Conservation (phyloP, 169 alveolate species). For the Plasmodium billcollinsi region DNA sequence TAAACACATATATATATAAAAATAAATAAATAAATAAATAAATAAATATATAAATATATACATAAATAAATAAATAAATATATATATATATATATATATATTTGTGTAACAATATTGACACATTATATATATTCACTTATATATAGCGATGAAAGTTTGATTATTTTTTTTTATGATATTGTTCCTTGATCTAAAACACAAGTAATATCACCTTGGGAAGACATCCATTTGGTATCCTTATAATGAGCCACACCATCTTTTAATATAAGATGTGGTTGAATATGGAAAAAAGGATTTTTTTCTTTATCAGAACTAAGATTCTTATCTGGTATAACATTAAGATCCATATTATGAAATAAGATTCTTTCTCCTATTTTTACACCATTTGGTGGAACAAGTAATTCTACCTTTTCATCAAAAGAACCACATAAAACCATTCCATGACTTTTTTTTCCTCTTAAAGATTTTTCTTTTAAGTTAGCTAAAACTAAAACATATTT, state of each 20-base stretch:
- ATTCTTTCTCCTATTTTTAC: slow-evolving; percentile 66
- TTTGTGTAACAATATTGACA: background rate
- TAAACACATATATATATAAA: background rate
- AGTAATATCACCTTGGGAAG: slow-evolving; percentile 61
- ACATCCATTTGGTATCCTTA: slow-evolving; percentile 42
- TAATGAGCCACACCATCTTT: slow-evolving; percentile 59
- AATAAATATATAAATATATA: background rate
- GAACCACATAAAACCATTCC: slow-evolving; percentile 88
- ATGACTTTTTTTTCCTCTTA: slow-evolving; percentile 87
- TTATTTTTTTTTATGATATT: slow-evolving; percentile 11
- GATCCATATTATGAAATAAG: slow-evolving; percentile 42
- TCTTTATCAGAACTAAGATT: slow-evolving; percentile 62
- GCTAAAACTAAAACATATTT: slow-evolving; percentile 88
- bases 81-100: slow-evolving; percentile 2
- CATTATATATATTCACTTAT: background rate
- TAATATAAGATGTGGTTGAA: slow-evolving; percentile 50
- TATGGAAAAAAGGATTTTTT: slow-evolving; percentile 60
- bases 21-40: background rate
- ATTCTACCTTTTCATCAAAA: slow-evolving; percentile 44
- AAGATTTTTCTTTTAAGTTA: slow-evolving; percentile 85
- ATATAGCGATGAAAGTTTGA: background rate
- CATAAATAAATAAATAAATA: background rate
- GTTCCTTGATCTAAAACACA: slow-evolving; percentile 56
- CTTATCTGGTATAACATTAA: slow-evolving; percentile 45
- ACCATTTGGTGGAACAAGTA: slow-evolving; percentile 65